A percentile compares a stretch with the other conserved stretches of the same genome.
These are phyloP conservation scores for Pisolithus microcarpus DNA, from an alignment of 768 basidiomycete genomes.

Conservation along the genomic window DNA sequence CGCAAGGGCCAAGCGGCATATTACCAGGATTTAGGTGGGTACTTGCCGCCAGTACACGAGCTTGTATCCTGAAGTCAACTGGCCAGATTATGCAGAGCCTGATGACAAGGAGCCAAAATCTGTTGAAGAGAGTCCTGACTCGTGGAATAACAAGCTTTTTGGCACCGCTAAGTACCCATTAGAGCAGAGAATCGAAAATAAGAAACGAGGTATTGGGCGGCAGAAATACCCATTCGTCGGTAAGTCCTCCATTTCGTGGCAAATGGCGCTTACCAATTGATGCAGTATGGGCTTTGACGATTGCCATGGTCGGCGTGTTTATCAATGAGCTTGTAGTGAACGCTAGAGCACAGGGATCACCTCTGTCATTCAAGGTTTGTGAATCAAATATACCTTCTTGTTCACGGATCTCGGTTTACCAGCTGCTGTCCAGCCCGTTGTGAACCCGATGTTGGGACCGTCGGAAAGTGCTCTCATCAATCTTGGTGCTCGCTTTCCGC, in stretches of 20 bases:
- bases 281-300: constrained; percentile 57
- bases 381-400: neutral
- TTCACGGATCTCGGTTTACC: constrained; percentile 4
- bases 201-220: constrained; percentile 76
- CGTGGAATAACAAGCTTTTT: constrained; percentile 39
- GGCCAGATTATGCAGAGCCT: constrained; percentile 61
- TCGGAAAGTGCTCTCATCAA: constrained; percentile 77
- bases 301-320: constrained; percentile 64
- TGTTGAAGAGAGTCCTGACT: constrained; percentile 34
- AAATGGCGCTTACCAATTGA: constrained; percentile 1
- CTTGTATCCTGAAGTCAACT: constrained; percentile 1
- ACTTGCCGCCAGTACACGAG: neutral
- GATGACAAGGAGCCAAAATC: constrained; percentile 18
- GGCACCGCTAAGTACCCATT: constrained; percentile 49
- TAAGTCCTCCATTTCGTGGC: constrained; percentile 27
- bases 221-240: constrained; percentile 77
- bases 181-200: constrained; percentile 81
- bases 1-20: constrained; percentile 31
- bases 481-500: constrained; percentile 86
- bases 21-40: constrained; percentile 51
- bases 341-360: constrained; percentile 65
- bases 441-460: constrained; percentile 91
- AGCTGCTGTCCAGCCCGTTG: constrained; percentile 46
- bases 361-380: constrained; percentile 76
- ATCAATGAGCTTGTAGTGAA: constrained; percentile 85